Evolutionary conservation across 768 basidiomycete species (phyloP).

Genomic region (Tylopilus felleus): DNA sequence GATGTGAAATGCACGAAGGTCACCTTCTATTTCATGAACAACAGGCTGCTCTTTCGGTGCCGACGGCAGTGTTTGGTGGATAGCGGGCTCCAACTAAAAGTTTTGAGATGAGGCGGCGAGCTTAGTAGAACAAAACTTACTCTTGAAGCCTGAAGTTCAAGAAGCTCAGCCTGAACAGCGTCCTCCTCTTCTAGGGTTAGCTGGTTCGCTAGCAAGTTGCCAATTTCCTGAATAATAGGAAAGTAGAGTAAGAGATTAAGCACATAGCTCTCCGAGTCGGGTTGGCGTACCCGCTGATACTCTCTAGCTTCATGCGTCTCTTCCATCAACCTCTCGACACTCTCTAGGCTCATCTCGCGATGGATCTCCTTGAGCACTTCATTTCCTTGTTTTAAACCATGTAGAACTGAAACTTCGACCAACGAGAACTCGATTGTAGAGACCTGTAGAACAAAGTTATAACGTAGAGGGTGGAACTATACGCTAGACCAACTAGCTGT

Average conservation of each 20-base stretch:
- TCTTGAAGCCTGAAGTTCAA: conserved; percentile 58
- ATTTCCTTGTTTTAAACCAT: conserved; percentile 91
- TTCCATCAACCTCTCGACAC: conserved; percentile 90
- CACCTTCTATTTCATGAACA: conserved; percentile 33
- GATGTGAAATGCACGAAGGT: neutral
- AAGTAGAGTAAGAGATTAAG: neutral
- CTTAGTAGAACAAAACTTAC: conserved; percentile 37
- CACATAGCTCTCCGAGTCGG: neutral
- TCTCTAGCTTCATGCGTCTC: conserved; percentile 91
- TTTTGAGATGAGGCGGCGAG: neutral
- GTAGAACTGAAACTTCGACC: conserved; percentile 87
- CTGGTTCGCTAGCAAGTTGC: conserved; percentile 77
- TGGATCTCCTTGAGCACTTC: conserved; percentile 93
- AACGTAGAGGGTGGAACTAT: neutral
- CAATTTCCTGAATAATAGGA: conserved; percentile 75
- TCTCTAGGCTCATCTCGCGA: conserved; percentile 87
- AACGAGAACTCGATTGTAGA: conserved; percentile 96
- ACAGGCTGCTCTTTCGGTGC: conserved; percentile 49
- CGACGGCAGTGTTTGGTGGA: conserved; percentile 46
- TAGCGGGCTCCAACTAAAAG: conserved; percentile 30
- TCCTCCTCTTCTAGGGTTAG: conserved; percentile 92
- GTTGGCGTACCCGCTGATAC: conserved; percentile 71
- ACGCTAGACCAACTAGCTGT: conserved; percentile 60
- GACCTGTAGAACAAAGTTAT: conserved; percentile 52
- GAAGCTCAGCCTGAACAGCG: conserved; percentile 82